Evolutionary conservation across 2,329 filamentous ascomycete species (phyloP), one percentile per base, ranked within the genome.

Genomic region (Cladophialophora bantiana): DNA sequence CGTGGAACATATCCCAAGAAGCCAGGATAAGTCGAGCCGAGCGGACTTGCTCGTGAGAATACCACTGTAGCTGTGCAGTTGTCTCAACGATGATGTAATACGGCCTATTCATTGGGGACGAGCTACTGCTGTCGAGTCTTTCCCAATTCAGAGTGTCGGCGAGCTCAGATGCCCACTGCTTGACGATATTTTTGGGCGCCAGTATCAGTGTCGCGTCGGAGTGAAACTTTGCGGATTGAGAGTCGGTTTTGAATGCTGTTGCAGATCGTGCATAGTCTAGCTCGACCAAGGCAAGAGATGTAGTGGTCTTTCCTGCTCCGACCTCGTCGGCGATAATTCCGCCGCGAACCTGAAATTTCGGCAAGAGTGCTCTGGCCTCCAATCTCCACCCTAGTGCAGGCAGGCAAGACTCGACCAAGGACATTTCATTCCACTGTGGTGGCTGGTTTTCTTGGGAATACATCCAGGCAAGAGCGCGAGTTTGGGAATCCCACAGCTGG

Each of bases 291-390:
- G 82, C 87, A 12, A 90, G 79, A 1, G 83, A 83, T 0, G 85
- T 83, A 1, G 87, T 83, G 0, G 89, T 91, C 72, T 91, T 91
- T 0, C 89, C 89, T 72, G 88, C 90, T 0, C 86, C 88, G 38
- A 89, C 87, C 53, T 86, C 81, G 72, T 90, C 87, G 1, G 88
- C 88, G 38, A 90, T 79, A 18, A 90, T 81, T 4, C 88, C 89
- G 12, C 89, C 88, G 18, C 81, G 82, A 48, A 88, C 69, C 10
- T 68, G 62, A 40, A 73, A 75, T 68, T 36, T 66, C 40, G 50
- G 50, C 9, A 60, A 79, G 57, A n/a, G 75, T 31, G 40, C 79
- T 74, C 66, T 81, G 71, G n/a, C 86, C 73, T 89, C 88, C 1
- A 83, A 82, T 65, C 85, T 83, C 85, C 86, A 90, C 10, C 83